Base-by-base conservation (phyloP, 176 grass and related monocot species). In the Musa acuminata region DNA sequence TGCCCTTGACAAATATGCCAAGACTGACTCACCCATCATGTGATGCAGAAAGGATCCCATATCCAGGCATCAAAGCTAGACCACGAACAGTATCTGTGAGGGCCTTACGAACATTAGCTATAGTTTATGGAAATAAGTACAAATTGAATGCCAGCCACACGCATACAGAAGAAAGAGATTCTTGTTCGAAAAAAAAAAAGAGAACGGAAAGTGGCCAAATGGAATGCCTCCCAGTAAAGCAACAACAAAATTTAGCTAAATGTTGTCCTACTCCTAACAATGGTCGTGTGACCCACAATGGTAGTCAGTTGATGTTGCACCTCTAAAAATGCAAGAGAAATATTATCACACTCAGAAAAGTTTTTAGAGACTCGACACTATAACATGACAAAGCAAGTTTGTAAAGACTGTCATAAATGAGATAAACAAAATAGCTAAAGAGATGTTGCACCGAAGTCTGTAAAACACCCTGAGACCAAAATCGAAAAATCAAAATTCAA, bases 41-140 rank as follows among this genome's bases (percentile, higher is more conserved):
- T 0, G 95, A 94, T 16, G 95, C 88, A 71, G 95, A 98, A 51
- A 98, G 88, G 66, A 98, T 77, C 58, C 95, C 95, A 64, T 89
- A 55, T 26, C 86, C 88, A 57, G 90, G 90, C 84, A 98, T 85
- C 9, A 79, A 10, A 72, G 95, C 88, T 77, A 98, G 65, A 73
- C 88, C 89, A 77, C 95, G 86, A 64, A 98, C 90, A 53, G 95
- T 93, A 83, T 98, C 95, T 98, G 52, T 27, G 19, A 11, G 52
- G 50, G 29, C 17, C 66, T 51, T 55, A 67, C 62, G 53, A 64
- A 9, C 57, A 76, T 74, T 43, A 79, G 73, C 52, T 49, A 22
- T 54, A 27, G 20, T 19, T 35, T 49, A 49, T 69, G 67, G 66
- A 69, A 69, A 49, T 35, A 67, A 35, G 13, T 17, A 13, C 29